Evolutionary conservation across 2,329 filamentous ascomycete genomes (phyloP).

Genomic region (Verticillium nubilum): DNA sequence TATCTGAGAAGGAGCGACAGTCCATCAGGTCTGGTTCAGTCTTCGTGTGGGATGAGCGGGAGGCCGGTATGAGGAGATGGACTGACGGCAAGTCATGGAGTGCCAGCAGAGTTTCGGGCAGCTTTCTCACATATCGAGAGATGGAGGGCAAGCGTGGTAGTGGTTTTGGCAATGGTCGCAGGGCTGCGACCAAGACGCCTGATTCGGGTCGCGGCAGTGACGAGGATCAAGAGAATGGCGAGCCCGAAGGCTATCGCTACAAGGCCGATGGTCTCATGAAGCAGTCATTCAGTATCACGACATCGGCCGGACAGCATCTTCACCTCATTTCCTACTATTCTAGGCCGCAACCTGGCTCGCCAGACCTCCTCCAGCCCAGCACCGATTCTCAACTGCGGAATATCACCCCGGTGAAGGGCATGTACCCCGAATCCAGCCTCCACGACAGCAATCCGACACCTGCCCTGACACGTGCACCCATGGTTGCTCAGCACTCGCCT

Average conservation of each 20-base stretch:
- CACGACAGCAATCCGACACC: conserved; percentile 78
- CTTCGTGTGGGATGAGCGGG: conserved; percentile 99
- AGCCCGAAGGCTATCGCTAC: conserved; percentile 87
- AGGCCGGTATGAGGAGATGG: conserved; percentile 97
- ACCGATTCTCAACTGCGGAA: conserved; percentile 73
- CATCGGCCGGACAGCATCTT: conserved; percentile 78
- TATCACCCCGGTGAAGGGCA: conserved; percentile 83
- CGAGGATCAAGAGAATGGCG: conserved; percentile 77
- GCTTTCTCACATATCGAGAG: conserved; percentile 94
- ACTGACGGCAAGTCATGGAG: conserved; percentile 99
- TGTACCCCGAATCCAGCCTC: conserved; percentile 95
- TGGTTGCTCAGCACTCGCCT: conserved; percentile 40
- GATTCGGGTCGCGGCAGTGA: conserved; percentile 78
- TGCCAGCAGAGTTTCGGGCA: conserved; percentile 92
- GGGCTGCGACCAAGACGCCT: conserved; percentile 68
- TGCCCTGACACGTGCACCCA: conserved; percentile 71
- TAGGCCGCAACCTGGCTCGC: conserved; percentile 65
- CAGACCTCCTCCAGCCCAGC: conserved; percentile 74
- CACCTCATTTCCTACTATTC: conserved; percentile 98
- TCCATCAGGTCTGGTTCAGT: conserved; percentile 95
- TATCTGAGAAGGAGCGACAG: conserved; percentile 96
- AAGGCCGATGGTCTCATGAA: conserved; percentile 98
- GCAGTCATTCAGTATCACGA: conserved; percentile 99
- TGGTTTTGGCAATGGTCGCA: conserved; percentile 55
- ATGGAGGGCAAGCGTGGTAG: conserved; percentile 98